Evolutionary conservation across 225 moss, liverwort and hornwort genomes (phyloP), one percentile per base, ranked within the genome.

Genomic region (Pseudoscleropodium purum): DNA sequence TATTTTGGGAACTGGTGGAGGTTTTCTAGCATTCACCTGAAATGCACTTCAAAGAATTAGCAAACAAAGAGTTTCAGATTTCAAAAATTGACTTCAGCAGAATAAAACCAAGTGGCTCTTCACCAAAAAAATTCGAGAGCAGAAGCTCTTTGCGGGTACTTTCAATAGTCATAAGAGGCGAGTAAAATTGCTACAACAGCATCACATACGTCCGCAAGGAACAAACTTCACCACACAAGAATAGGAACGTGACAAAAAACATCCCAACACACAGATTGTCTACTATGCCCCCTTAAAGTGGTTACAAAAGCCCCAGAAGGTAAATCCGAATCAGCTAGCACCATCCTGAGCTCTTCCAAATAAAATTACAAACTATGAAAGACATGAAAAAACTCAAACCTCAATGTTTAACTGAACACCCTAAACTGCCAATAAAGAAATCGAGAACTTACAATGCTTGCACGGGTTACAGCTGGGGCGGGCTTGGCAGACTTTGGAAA

Each of bases 401-500:
- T 85, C 49, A 68, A 65, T 25, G 33, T 13, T 21, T 29, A 68
- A 19, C 51, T 82, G 81, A 67, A 61, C n/a, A 87, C 84, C 37
- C 68, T 82, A 70, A 84, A 36, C 52, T 74, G 45, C 79, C 75
- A 77, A 79, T 34, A 57, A 12, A 70, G 82, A 31, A 51, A 73
- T 41, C 56, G 13, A 77, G n/a, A 82, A 85, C 93, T 89, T 54
- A 91, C 91, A 65, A 93, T 91, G 83, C 89, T 93, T 77, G 93
- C 91, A 85, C 89, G 91, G 45, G 93, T 91, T 37, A 90, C 79
- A 91, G 89, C 91, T 65, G 88, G 85, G 54, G 93, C 60, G 63
- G 87, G 91, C 89, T 91, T 91, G 52, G 76, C 85, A 79, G 88
- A 91, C 88, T 93, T 91, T 31, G 89, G 89, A 90, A 91, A 93